Conservation (phyloP, 768 basidiomycete species). For the Lepiota subincarnata region DNA sequence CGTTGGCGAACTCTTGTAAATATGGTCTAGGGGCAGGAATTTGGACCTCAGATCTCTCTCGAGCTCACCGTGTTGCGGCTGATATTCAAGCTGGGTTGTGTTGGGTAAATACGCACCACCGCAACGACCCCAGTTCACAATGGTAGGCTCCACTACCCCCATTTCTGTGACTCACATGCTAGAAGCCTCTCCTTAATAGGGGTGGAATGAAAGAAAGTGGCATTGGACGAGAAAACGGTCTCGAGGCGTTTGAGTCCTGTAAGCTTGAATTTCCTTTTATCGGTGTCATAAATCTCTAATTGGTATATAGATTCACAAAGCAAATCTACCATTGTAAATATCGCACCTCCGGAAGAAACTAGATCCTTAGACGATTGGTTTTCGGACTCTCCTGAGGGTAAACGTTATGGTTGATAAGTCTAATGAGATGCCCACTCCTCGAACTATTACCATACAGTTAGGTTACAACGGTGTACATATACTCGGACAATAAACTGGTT, state of each 20-base stretch:
- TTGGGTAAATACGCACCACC: slow-evolving; percentile 88
- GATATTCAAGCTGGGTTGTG: slow-evolving; percentile 72
- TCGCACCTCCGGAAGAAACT: slow-evolving; percentile 57
- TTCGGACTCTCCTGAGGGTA: slow-evolving; percentile 46
- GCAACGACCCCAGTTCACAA: slow-evolving; percentile 86
- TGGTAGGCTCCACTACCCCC: slow-evolving; percentile 46
- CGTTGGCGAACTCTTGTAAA: slow-evolving; percentile 68
- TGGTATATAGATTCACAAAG: slow-evolving; percentile 66
- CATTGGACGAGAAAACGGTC: slow-evolving; percentile 81
- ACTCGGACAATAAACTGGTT: background rate
- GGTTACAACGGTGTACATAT: background rate
- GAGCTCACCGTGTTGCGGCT: slow-evolving; percentile 70
- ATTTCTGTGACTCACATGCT: background rate
- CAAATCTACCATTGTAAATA: slow-evolving; percentile 77
- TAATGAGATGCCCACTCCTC: background rate
- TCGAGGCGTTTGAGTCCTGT: slow-evolving; percentile 81
- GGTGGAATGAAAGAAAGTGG: slow-evolving; percentile 91
- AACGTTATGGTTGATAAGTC: slow-evolving; percentile 57
- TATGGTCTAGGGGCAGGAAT: slow-evolving; percentile 81
- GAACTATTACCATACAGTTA: slow-evolving; percentile 10
- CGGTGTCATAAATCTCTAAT: background rate
- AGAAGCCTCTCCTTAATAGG: slow-evolving; percentile 35
- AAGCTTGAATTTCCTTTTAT: slow-evolving; percentile 23
- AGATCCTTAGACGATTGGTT: slow-evolving; percentile 75
- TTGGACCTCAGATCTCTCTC: slow-evolving; percentile 73